These are phyloP conservation scores for Coffea eugenioides DNA, from an alignment of 257 asterid genomes.

Conservation along the genomic window DNA sequence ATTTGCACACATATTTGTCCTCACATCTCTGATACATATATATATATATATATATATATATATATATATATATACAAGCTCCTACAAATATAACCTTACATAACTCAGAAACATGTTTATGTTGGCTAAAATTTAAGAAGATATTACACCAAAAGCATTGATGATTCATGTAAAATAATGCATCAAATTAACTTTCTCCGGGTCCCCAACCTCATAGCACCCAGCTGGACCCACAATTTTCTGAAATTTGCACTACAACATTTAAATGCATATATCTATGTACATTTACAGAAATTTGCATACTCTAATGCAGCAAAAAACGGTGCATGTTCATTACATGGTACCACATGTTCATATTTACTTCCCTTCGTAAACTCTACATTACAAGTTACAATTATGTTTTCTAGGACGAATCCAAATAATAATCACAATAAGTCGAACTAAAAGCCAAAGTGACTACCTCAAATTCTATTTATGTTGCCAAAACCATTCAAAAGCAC, in stretches of 20 bases:
- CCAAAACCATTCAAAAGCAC: too few relatives aligned
- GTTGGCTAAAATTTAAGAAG: background rate
- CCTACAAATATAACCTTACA: background rate
- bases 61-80: background rate
- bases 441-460: background rate
- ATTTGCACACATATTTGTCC: background rate
- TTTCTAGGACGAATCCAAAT: background rate
- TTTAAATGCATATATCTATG: background rate
- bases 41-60: background rate
- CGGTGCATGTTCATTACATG: background rate
- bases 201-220: background rate
- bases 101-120: background rate
- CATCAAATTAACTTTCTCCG: background rate
- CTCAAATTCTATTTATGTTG: background rate
- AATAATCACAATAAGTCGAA: background rate
- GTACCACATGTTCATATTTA: background rate
- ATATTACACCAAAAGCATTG: background rate
- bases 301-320: background rate
- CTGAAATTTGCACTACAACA: background rate
- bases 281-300: background rate
- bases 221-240: background rate
- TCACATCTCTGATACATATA: background rate
- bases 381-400: background rate
- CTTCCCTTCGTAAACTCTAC: too few relatives aligned
- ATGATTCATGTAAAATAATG: too few relatives aligned